These are phyloP conservation scores for Aspergillus pseudoviridinutans DNA, from an alignment of 2,329 filamentous ascomycete species.

Conservation along the genomic window DNA sequence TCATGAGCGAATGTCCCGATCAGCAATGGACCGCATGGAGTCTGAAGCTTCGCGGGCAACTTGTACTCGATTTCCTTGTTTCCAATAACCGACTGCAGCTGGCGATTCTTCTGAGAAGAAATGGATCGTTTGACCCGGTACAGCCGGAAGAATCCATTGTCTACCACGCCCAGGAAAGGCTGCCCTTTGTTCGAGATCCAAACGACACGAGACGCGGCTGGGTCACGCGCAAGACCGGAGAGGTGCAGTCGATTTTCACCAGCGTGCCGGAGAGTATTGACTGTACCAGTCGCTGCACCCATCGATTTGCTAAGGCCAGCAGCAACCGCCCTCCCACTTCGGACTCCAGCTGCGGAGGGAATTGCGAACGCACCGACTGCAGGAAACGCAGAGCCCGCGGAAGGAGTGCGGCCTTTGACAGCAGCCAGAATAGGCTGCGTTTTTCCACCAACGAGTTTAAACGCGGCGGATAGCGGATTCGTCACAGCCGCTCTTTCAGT, in stretches of 20 bases:
- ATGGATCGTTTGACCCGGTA: slow-evolving; percentile 40
- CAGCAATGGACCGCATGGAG: slow-evolving; percentile 54
- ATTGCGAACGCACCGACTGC: slow-evolving; percentile 43
- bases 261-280: slow-evolving; percentile 45
- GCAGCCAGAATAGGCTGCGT: slow-evolving; percentile 63
- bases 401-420: slow-evolving; percentile 53
- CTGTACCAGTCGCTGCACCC: slow-evolving; percentile 46
- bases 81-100: slow-evolving; percentile 51
- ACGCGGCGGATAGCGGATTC: slow-evolving; percentile 63
- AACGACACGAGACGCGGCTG: slow-evolving; percentile 40
- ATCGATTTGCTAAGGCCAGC: slow-evolving; percentile 49
- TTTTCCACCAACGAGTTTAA: slow-evolving; percentile 61
- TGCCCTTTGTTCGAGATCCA: slow-evolving; percentile 44
- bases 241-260: slow-evolving; percentile 49
- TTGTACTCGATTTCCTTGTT: slow-evolving; percentile 64
- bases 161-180: slow-evolving; percentile 43
- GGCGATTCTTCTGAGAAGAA: slow-evolving; percentile 53
- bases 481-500: slow-evolving; percentile 39
- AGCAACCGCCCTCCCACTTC: slow-evolving; percentile 46
- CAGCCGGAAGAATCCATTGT: slow-evolving; percentile 43
- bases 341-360: slow-evolving; percentile 44
- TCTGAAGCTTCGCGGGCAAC: slow-evolving; percentile 60
- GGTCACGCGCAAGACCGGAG: slow-evolving; percentile 35
- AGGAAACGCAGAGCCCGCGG: slow-evolving; percentile 42
- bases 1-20: slow-evolving; percentile 53